Evolutionary conservation across 2,329 filamentous ascomycete species (phyloP).

Genomic region (Aspergillus phoenicis): DNA sequence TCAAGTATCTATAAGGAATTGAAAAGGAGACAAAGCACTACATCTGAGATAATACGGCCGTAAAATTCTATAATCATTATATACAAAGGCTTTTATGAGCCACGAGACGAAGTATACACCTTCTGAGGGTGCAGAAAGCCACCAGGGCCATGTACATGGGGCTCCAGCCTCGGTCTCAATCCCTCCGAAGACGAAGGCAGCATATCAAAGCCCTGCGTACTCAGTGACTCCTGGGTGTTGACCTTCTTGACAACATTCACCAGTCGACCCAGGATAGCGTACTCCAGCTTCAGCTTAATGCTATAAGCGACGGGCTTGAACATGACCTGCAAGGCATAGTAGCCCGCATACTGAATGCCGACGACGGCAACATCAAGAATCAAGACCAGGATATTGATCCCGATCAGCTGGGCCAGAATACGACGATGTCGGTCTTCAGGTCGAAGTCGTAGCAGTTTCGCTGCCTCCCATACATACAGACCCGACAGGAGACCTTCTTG

Average conservation of each 20-base stretch:
- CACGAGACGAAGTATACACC: background rate
- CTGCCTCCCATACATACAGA: constrained; percentile 53
- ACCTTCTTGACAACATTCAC: constrained; percentile 25
- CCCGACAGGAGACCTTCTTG: constrained; percentile 55
- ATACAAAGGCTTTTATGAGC: too few species aligned
- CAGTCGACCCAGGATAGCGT: constrained; percentile 54
- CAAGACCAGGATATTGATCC: constrained; percentile 52
- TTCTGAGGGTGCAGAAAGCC: background rate
- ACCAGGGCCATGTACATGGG: background rate
- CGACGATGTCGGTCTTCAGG: constrained; percentile 22
- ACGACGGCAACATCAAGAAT: constrained; percentile 49
- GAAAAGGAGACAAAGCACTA: too few species aligned
- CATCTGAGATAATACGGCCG: too few species aligned
- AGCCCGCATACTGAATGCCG: constrained; percentile 42
- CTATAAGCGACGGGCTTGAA: constrained; percentile 44
- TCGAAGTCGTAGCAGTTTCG: constrained; percentile 44
- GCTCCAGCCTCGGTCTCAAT: background rate
- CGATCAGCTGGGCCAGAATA: constrained; percentile 51
- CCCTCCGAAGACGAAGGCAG: background rate
- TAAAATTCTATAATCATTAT: too few species aligned
- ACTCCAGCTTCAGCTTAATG: constrained; percentile 56
- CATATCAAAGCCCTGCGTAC: background rate
- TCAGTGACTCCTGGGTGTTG: background rate
- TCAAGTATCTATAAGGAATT: too few species aligned
- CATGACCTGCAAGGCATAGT: constrained; percentile 43